Evolutionary conservation across 305 asterid genomes (phyloP).

Genomic region (Fraxinus sp.): DNA sequence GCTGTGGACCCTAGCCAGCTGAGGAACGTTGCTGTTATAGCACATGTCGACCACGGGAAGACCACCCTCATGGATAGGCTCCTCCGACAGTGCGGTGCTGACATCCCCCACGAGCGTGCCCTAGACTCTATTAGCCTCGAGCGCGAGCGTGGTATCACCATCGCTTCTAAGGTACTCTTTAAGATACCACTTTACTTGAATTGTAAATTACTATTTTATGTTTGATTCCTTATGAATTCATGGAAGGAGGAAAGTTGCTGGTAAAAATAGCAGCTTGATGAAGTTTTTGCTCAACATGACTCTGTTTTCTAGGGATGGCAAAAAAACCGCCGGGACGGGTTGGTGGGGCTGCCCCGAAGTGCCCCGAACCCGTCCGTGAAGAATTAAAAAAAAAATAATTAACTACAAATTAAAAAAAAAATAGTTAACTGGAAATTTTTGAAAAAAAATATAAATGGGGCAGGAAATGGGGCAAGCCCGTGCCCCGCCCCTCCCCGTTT

Average conservation of each 20-base stretch:
- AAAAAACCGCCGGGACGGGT: too few species aligned
- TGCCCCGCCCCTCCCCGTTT: too few species aligned
- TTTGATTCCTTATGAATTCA: background rate
- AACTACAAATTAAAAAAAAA: too few species aligned
- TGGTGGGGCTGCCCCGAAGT: too few species aligned
- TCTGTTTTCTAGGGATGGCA: background rate
- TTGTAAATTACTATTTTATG: background rate
- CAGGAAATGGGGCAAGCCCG: too few species aligned
- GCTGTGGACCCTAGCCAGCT: slow-evolving; percentile 65
- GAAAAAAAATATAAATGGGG: too few species aligned
- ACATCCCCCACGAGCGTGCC: slow-evolving; percentile 93
- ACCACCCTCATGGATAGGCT: slow-evolving; percentile 98
- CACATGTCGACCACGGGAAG: slow-evolving; percentile 97
- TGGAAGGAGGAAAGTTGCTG: background rate
- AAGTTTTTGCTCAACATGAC: background rate
- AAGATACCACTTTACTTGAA: background rate
- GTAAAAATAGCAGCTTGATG: background rate
- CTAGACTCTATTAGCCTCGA: slow-evolving; percentile 90
- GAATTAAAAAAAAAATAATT: too few species aligned
- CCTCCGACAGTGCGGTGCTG: slow-evolving; percentile 97
- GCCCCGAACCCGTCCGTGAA: too few species aligned
- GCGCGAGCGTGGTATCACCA: slow-evolving; percentile 96
- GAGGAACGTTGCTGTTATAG: slow-evolving; percentile 92
- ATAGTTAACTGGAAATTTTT: too few species aligned
- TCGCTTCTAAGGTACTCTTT: slow-evolving; percentile 74